These are phyloP conservation scores for Solanum piurae DNA, from an alignment of 257 asterid species.

Conservation along the genomic window DNA sequence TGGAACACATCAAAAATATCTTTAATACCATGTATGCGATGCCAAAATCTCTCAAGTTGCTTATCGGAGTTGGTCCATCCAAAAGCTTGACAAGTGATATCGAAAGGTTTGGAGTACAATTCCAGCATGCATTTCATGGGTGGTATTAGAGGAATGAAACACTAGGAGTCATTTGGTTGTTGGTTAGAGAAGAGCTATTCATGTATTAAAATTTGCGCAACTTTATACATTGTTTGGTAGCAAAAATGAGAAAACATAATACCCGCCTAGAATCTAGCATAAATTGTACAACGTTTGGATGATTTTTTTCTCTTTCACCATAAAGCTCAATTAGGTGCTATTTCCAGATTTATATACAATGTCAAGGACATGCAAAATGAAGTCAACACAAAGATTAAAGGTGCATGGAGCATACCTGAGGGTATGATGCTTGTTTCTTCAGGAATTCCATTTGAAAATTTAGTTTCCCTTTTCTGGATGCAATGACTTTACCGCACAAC, in stretches of 20 bases:
- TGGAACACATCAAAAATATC: not conserved
- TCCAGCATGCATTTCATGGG: not conserved
- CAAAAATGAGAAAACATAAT: not conserved
- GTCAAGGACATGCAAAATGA: not conserved
- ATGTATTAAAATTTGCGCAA: not conserved
- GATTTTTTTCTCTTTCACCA: not conserved
- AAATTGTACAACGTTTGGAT: not conserved
- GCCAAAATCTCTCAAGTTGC: not conserved
- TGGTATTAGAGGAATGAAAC: not conserved
- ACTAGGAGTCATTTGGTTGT: not conserved
- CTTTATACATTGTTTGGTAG: not conserved
- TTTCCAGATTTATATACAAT: not conserved
- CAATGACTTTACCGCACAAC: constrained; percentile 49
- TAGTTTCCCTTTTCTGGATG: constrained; percentile 36
- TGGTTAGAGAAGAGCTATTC: not conserved
- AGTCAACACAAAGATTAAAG: not conserved
- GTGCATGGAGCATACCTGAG: constrained; percentile 29
- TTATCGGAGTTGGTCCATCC: not conserved
- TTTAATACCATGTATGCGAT: not conserved
- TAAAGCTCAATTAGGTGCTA: not conserved
- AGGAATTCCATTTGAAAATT: constrained; percentile 50
- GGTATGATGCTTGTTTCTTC: constrained; percentile 55
- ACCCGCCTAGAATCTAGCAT: not conserved
- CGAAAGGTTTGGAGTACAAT: not conserved
- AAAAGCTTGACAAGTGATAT: not conserved